Evolutionary conservation across 192 early-diverging fungal species (phyloP).

Genomic region (Paraglomus occultum): DNA sequence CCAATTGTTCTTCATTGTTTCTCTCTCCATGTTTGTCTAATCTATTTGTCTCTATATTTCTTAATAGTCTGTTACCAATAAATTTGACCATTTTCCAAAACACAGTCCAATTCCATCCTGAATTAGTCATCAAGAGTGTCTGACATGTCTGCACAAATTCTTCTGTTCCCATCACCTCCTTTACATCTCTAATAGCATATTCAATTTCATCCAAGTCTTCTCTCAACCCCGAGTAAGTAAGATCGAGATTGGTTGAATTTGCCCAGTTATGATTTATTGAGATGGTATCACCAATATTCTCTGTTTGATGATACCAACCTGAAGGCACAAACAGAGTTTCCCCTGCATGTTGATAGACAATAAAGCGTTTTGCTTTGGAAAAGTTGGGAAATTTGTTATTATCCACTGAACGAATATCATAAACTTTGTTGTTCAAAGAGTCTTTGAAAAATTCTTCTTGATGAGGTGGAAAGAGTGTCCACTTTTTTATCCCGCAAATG

Average conservation of each 20-base stretch:
- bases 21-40: background rate
- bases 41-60: background rate
- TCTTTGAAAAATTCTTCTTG: slow-evolving; percentile 63
- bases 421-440: slow-evolving; percentile 51
- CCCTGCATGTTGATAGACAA: slow-evolving; percentile 58
- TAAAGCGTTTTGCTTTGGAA: slow-evolving; percentile 42
- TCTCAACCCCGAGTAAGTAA: slow-evolving; percentile 45
- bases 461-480: slow-evolving; percentile 66
- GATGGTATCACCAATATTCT: slow-evolving; percentile 66
- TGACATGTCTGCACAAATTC: slow-evolving; percentile 51
- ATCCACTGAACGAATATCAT: slow-evolving; percentile 53
- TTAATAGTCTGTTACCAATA: slow-evolving; percentile 1
- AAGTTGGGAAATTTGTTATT: slow-evolving; percentile 48
- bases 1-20: background rate
- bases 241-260: slow-evolving; percentile 58
- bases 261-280: slow-evolving; percentile 81
- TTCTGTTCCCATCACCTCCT: slow-evolving; percentile 40
- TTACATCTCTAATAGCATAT: slow-evolving; percentile 54
- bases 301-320: slow-evolving; percentile 74
- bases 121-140: slow-evolving; percentile 44
- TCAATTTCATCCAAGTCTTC: slow-evolving; percentile 48
- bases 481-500: slow-evolving; percentile 67
- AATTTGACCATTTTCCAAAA: slow-evolving; percentile 38
- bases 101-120: slow-evolving; percentile 52
- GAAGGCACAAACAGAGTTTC: slow-evolving; percentile 73